Conservation (phyloP, 1,284 basidiomycete genomes). For the Ustilago tritici region DNA sequence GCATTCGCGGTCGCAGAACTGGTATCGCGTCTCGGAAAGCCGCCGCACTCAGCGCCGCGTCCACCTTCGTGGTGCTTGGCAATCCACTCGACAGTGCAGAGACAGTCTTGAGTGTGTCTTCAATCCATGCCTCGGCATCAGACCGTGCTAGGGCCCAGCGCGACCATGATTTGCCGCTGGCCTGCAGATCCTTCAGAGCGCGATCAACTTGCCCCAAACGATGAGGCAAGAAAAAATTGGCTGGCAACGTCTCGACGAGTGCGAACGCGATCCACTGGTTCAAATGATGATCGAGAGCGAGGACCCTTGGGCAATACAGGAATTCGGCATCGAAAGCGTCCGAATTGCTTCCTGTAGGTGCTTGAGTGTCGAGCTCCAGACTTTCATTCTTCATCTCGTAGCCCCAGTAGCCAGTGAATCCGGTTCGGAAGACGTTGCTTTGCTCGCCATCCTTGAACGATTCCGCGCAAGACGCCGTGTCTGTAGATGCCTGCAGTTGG, state of each 20-base stretch:
- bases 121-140: slow-evolving; percentile 35
- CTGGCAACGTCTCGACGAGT: slow-evolving; percentile 7
- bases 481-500: slow-evolving; percentile 30
- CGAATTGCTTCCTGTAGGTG: slow-evolving; percentile 5
- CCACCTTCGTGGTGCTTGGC: background rate
- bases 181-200: slow-evolving; percentile 21
- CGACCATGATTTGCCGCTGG: slow-evolving; percentile 22
- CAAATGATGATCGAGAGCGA: slow-evolving; percentile 70
- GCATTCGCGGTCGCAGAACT: slow-evolving; percentile 24
- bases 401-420: slow-evolving; percentile 73
- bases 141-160: slow-evolving; percentile 12
- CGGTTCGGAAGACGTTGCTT: slow-evolving; percentile 70
- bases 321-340: slow-evolving; percentile 69
- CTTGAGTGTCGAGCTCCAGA: slow-evolving; percentile 53
- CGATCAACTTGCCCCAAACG: slow-evolving; percentile 10
- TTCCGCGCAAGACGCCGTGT: background rate
- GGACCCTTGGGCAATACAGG: slow-evolving; percentile 69
- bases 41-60: slow-evolving; percentile 21
- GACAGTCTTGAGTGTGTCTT: slow-evolving; percentile 10
- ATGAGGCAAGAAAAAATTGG: background rate
- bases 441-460: slow-evolving; percentile 13
- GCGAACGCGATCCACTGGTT: slow-evolving; percentile 71
- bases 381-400: slow-evolving; percentile 75
- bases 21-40: slow-evolving; percentile 44
- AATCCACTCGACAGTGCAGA: background rate